Conservation (phyloP, 176 grass and related monocot genomes). For the Oryza glaberrima region DNA sequence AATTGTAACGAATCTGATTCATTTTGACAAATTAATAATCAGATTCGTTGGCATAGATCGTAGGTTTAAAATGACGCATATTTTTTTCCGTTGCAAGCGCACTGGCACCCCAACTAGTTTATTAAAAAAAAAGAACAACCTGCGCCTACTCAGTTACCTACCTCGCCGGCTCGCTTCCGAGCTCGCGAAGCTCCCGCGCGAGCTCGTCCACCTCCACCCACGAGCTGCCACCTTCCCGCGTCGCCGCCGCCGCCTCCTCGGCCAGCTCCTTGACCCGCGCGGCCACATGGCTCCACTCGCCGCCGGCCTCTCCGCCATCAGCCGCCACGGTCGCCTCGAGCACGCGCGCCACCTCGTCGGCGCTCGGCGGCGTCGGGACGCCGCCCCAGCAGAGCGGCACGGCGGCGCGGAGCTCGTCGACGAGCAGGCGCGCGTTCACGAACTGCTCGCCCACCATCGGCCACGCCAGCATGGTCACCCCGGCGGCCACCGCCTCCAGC, state of each 20-base stretch:
- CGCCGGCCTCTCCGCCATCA: neutral
- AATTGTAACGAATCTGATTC: no score
- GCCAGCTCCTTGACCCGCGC: constrained; percentile 38
- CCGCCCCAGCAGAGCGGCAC: constrained; percentile 47
- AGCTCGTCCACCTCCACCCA: constrained; percentile 38
- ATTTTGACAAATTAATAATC: no score
- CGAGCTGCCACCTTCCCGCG: constrained; percentile 54
- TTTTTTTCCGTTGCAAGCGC: no score
- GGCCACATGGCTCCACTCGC: neutral
- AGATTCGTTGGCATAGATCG: no score
- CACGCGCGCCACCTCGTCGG: constrained; percentile 36
- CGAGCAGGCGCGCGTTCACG: constrained; percentile 64
- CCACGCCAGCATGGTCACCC: constrained; percentile 78
- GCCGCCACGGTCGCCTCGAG: constrained; percentile 3
- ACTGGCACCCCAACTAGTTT: no score
- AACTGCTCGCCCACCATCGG: constrained; percentile 75
- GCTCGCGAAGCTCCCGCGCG: neutral
- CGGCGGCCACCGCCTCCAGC: constrained; percentile 54
- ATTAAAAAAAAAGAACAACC: no score
- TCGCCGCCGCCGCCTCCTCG: constrained; percentile 18
- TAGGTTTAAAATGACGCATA: no score
- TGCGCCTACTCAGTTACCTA: no score
- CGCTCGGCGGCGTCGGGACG: constrained; percentile 30
- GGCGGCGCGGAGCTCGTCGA: constrained; percentile 50
- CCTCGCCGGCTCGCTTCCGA: neutral